Evolutionary conservation across 164 flowering plant genomes (phyloP).

Genomic region (Magnolia kwangsiensis): DNA sequence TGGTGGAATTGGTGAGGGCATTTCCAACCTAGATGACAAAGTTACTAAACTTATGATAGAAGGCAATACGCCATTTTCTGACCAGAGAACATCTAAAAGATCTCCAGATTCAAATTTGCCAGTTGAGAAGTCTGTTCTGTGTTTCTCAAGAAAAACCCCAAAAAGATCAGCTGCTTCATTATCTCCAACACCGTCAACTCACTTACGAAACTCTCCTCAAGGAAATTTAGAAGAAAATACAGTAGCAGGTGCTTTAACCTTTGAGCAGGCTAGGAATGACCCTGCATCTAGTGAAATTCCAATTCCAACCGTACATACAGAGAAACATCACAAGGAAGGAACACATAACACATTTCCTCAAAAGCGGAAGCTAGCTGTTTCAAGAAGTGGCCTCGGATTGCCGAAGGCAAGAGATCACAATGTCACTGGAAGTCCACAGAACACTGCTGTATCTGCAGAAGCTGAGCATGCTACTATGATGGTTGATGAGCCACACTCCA

Average conservation of each 20-base stretch:
- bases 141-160: constrained; percentile 39
- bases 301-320: constrained; percentile 16
- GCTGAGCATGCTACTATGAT: neutral
- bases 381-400: constrained; percentile 25
- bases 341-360: constrained; percentile 23
- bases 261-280: constrained; percentile 14
- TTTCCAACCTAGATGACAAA: constrained; percentile 8
- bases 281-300: constrained; percentile 13
- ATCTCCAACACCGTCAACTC: constrained; percentile 22
- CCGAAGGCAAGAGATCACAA: constrained; percentile 17
- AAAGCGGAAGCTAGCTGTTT: constrained; percentile 30
- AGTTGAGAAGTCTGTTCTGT: constrained; percentile 16
- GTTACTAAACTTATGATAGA: constrained; percentile 19
- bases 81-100: constrained; percentile 22
- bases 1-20: constrained; percentile 12
- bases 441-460: constrained; percentile 15
- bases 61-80: constrained; percentile 21
- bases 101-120: constrained; percentile 25
- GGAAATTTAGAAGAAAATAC: constrained; percentile 10
- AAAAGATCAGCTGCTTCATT: constrained; percentile 27
- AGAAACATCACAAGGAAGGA: constrained; percentile 14
- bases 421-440: constrained; percentile 13
- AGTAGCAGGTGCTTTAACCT: constrained; percentile 11
- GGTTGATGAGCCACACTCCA: constrained; percentile 6
- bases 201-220: constrained; percentile 18